Percentiles rank a stretch among this genome's conserved stretches.
Conservation (phyloP, 2,329 filamentous ascomycete species). For the Sphaceloma murrayae region DNA sequence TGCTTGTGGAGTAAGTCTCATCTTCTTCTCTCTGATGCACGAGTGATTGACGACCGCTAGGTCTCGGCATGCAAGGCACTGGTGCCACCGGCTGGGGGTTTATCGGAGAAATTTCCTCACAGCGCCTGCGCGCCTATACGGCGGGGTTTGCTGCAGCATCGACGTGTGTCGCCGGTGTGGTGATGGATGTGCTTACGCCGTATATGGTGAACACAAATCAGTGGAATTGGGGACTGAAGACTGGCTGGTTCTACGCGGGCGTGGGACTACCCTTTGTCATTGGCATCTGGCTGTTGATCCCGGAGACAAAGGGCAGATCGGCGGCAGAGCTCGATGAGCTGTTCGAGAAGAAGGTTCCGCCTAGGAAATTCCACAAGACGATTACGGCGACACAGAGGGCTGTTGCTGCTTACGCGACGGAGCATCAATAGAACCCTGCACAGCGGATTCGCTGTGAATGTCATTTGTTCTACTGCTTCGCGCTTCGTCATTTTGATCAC, state of each 20-base stretch:
- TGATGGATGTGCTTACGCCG: conserved; percentile 10
- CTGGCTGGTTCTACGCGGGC: conserved; percentile 7
- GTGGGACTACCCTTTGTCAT: conserved; percentile 8
- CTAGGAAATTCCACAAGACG: conserved; percentile 8
- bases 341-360: conserved; percentile 25
- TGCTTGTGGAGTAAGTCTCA: not conserved
- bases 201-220: conserved; percentile 6
- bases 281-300: conserved; percentile 21
- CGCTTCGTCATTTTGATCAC: too few relatives aligned
- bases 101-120: conserved; percentile 1
- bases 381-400: conserved; percentile 8
- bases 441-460: too few relatives aligned
- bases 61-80: conserved; percentile 5
- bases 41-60: not conserved
- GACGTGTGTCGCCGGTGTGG: conserved; percentile 6
- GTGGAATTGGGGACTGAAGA: conserved; percentile 7
- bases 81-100: conserved; percentile 6
- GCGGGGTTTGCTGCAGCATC: conserved; percentile 2
- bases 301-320: conserved; percentile 34
- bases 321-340: conserved; percentile 37
- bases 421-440: too few relatives aligned
- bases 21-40: not conserved
- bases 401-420: not conserved
- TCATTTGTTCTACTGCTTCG: too few relatives aligned
- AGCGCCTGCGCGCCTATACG: not conserved